Evolutionary conservation across 1,139 yeast genomes (phyloP).

Genomic region (Yamadazyma dushanensis): DNA sequence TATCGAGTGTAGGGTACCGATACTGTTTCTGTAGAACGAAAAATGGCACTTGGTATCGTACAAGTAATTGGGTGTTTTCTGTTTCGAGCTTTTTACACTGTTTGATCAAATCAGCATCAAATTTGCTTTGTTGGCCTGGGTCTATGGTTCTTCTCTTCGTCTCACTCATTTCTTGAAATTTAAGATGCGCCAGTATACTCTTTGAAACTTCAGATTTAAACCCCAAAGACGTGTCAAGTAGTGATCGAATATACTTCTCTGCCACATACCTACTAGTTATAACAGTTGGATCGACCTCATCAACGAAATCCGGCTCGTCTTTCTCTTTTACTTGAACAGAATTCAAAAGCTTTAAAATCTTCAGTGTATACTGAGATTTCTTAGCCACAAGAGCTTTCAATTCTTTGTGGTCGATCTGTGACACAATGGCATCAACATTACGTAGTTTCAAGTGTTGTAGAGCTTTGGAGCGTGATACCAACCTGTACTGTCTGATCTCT

Average conservation of each 20-base stretch:
- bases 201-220: conserved; percentile 1
- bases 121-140: conserved; percentile 14
- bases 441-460: conserved; percentile 10
- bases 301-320: conserved; percentile 10
- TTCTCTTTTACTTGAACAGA: conserved; percentile 13
- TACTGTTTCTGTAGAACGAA: conserved; percentile 21
- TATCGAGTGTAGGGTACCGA: conserved; percentile 24
- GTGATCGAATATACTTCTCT: conserved; percentile 11
- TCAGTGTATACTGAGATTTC: conserved; percentile 20
- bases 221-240: conserved; percentile 1
- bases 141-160: conserved; percentile 7
- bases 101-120: conserved; percentile 19
- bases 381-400: conserved; percentile 19
- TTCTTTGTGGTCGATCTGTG: conserved; percentile 11
- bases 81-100: conserved; percentile 19
- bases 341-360: conserved; percentile 20
- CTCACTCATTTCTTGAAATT: conserved; percentile 5
- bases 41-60: conserved; percentile 25
- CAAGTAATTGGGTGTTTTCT: conserved; percentile 18
- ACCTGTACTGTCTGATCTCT: conserved; percentile 16
- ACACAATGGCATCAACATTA: conserved; percentile 12
- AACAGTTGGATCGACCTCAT: conserved; percentile 15
- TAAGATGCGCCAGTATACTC: conserved; percentile 3
- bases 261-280: conserved; percentile 15
- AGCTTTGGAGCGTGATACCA: conserved; percentile 15